Evolutionary conservation across 257 asterid genomes (phyloP), one percentile per base, ranked within the genome.

Genomic region (Apocynum venetum): DNA sequence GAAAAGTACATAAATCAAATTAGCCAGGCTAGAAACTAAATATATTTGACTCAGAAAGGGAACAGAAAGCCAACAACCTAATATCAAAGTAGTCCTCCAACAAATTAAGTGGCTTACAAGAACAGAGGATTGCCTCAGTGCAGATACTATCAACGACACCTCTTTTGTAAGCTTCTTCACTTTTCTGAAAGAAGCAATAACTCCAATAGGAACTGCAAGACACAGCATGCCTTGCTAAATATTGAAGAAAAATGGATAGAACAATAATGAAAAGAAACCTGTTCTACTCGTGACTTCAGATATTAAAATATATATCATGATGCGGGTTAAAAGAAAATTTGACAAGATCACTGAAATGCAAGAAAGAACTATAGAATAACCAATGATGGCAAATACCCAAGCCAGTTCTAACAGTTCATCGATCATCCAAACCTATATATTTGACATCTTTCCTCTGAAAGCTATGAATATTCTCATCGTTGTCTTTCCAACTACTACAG

Each of bases 91-190:
- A 72, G n/a, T 72, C 59, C 47, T 52, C 61, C 61, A 49, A 73
- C 46, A 73, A 73, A 40, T 48, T 52, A 78, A 67, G 77, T 78
- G 72, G 81, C 96, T 88, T 86, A 95, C 99, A 80, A 95, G 96
- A 80, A 87, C 80, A 78, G 88, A 76, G 80, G 98, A 95, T 76
- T 90, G 93, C 93, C 82, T 82, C 72, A 95, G 90, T 71, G 99
- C 98, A 80, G 88, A 85, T 70, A 84, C 96, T 67, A 95, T 86
- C 84, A 87, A 38, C 25, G 97, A 79, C 56, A 51, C 65, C 65
- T 93, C 99, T 81, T 77, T 89, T 12, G 96, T 87, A 55, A 93
- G 96, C 87, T 88, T 93, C 96, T 95, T 95, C 89, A 93, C 84
- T 84, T 89, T 93, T 78, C 82, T 91, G 82, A 93, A 93, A 74